phyloP scores from a whole-genome alignment of 1,139 yeast species.

The Kodamaea derodonti region DNA sequence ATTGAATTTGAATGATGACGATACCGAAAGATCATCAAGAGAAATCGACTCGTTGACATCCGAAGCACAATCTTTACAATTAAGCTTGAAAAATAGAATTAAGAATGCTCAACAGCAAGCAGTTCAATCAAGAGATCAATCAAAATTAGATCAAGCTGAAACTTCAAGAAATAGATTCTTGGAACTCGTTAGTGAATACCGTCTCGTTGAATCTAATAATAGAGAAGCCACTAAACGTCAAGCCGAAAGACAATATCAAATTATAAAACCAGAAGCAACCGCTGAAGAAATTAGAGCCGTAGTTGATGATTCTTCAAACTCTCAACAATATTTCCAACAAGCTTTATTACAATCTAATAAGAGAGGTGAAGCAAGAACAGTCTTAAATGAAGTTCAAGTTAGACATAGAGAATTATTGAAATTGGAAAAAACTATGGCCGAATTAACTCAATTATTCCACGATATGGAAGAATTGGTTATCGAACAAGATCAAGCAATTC shows the following conservation, averaged over 20 bases:
- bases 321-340: constrained; percentile 90
- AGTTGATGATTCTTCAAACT: constrained; percentile 63
- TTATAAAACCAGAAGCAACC: constrained; percentile 91
- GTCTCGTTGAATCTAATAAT: constrained; percentile 82
- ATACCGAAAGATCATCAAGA: constrained; percentile 63
- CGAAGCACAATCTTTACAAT: constrained; percentile 78
- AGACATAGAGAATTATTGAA: constrained; percentile 95
- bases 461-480: constrained; percentile 97
- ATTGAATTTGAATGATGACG: constrained; percentile 69
- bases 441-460: constrained; percentile 87
- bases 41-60: constrained; percentile 75
- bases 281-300: constrained; percentile 81
- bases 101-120: constrained; percentile 66
- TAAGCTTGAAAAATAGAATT: constrained; percentile 69
- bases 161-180: constrained; percentile 82
- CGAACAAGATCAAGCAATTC: constrained; percentile 89
- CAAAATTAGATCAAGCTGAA: constrained; percentile 89
- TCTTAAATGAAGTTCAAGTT: constrained; percentile 90
- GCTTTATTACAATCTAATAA: constrained; percentile 89
- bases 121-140: constrained; percentile 65
- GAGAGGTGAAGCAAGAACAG: constrained; percentile 96
- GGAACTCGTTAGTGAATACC: constrained; percentile 80
- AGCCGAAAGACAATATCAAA: constrained; percentile 89
- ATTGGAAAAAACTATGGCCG: constrained; percentile 94
- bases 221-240: constrained; percentile 81